Evolutionary conservation across 2,329 filamentous ascomycete species (phyloP).

Genomic region (Fusarium sp.): DNA sequence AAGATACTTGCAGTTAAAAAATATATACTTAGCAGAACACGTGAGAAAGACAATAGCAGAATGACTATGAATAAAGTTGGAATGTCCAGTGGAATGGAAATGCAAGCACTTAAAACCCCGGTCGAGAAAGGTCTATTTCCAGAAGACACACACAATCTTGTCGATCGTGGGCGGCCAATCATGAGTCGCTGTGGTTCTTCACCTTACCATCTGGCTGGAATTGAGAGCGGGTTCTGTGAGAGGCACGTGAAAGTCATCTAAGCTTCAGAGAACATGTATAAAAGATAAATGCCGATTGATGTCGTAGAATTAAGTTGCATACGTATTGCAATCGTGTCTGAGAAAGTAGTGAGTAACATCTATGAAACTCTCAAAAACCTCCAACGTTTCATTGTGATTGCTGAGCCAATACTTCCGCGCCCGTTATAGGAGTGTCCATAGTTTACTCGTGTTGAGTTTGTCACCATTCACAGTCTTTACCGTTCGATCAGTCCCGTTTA

Average conservation of each 20-base stretch:
- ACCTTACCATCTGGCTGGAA: constrained; percentile 31
- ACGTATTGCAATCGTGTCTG: background rate
- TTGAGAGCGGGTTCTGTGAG: background rate
- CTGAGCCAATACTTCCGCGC: background rate
- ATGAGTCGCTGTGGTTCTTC: constrained; percentile 12
- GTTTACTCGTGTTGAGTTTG: background rate
- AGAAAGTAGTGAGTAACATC: background rate
- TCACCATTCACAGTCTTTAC: constrained; percentile 1
- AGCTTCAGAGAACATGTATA: background rate
- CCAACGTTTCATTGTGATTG: background rate
- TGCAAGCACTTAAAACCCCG: constrained; percentile 44
- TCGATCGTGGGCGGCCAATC: constrained; percentile 29
- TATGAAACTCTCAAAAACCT: background rate
- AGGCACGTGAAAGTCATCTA: constrained; percentile 14
- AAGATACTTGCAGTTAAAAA: background rate
- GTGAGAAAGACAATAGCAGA: background rate
- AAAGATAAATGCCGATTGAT: background rate
- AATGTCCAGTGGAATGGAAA: constrained; percentile 4
- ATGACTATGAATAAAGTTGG: background rate
- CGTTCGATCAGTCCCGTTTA: constrained; percentile 6
- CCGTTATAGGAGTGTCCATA: background rate
- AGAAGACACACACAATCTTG: constrained; percentile 8
- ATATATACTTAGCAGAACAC: background rate
- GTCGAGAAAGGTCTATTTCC: constrained; percentile 34
- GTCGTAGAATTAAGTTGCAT: background rate